Percentiles rank a stretch among this genome's conserved stretches.
Conservation (phyloP, 352 stramenopile genomes). For the Phytophthora quininea region DNA sequence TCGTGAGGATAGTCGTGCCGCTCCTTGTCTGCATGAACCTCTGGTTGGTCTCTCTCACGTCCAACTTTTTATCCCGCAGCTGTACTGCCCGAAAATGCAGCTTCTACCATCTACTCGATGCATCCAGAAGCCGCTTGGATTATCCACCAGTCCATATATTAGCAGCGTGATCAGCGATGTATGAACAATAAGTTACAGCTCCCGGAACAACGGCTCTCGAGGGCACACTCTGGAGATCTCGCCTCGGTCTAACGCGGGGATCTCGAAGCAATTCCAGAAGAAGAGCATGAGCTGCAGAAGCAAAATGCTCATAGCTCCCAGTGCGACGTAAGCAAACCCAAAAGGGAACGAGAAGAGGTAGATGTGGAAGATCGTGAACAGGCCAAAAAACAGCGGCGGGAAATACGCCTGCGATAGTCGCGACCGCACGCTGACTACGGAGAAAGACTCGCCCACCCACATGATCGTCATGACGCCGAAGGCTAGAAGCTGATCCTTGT, state of each 20-base stretch:
- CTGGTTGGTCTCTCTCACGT: too few species aligned
- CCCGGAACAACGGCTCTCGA: conserved; percentile 29
- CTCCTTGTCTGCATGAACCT: too few species aligned
- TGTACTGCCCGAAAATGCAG: too few species aligned
- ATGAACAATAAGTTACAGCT: too few species aligned
- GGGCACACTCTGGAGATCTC: conserved; percentile 42
- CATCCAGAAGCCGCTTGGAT: too few species aligned
- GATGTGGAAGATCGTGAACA: conserved; percentile 95
- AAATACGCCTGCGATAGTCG: conserved; percentile 82
- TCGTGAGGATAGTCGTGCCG: too few species aligned
- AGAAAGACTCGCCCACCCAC: conserved; percentile 92
- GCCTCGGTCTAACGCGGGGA: conserved; percentile 57
- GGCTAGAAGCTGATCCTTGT: conserved; percentile 92
- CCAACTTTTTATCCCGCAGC: too few species aligned
- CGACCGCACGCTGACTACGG: conserved; percentile 85
- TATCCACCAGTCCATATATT: too few species aligned
- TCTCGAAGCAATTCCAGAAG: conserved; percentile 76
- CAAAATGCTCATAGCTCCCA: conserved; percentile 48
- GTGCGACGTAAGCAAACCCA: conserved; percentile 92
- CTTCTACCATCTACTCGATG: too few species aligned
- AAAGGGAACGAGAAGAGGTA: conserved; percentile 96
- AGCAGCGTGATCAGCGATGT: too few species aligned
- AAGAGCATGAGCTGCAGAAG: conserved; percentile 67
- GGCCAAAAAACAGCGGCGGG: conserved; percentile 91
- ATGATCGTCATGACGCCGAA: conserved; percentile 91